phyloP scores from a whole-genome alignment of 1,284 basidiomycete species.

The Cutaneotrichosporon cavernicola region DNA sequence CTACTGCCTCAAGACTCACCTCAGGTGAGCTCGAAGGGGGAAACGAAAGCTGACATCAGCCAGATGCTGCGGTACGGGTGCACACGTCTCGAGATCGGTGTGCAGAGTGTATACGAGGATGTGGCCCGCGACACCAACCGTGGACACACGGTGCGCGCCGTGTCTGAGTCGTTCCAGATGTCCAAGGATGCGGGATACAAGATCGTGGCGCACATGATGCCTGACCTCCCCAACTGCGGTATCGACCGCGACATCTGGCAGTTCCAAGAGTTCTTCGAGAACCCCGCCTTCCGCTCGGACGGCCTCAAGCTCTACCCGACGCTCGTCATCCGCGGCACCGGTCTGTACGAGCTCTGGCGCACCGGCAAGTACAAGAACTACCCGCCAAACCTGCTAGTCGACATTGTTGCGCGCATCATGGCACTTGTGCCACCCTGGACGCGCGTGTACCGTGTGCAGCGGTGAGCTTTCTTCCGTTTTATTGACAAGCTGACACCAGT shows the following conservation, averaged over 20 bases:
- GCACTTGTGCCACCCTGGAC: conserved; percentile 99
- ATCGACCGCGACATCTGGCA: conserved; percentile 97
- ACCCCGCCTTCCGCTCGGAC: conserved; percentile 94
- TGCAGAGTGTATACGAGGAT: conserved; percentile 98
- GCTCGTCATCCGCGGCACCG: conserved; percentile 95
- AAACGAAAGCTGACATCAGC: conserved; percentile 53
- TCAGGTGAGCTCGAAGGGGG: conserved; percentile 60
- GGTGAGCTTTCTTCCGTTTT: conserved; percentile 56
- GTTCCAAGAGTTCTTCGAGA: conserved; percentile 94
- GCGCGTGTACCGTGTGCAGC: conserved; percentile 93
- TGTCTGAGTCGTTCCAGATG: conserved; percentile 95
- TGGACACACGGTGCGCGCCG: conserved; percentile 95
- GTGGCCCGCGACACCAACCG: conserved; percentile 98
- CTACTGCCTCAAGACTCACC: conserved; percentile 94
- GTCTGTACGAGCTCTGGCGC: conserved; percentile 93
- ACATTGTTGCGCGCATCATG: conserved; percentile 92
- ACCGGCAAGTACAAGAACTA: conserved; percentile 99
- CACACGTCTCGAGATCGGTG: conserved; percentile 95
- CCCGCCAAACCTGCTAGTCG: conserved; percentile 95
- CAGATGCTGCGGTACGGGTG: conserved; percentile 99
- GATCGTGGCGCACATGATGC: conserved; percentile 98
- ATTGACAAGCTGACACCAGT: conserved; percentile 53
- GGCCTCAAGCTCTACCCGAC: conserved; percentile 99
- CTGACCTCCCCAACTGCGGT: conserved; percentile 94
- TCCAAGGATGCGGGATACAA: conserved; percentile 99